Evolutionary conservation across 768 basidiomycete genomes (phyloP), one percentile per base, ranked within the genome.

Genomic region (Hebeloma cylindrosporum): DNA sequence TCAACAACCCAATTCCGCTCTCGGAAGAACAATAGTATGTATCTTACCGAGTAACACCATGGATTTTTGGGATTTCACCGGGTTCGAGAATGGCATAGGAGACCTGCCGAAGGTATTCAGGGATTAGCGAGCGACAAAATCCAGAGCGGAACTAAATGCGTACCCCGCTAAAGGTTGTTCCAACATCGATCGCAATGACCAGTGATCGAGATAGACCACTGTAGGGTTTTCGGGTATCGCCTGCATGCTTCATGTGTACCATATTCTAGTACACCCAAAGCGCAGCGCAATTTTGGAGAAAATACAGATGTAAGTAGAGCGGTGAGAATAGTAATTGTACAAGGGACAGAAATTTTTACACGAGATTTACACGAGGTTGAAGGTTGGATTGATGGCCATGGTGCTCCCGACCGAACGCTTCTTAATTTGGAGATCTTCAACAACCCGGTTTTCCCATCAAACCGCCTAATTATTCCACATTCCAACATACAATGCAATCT

Each of bases 51-150:
- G 88, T 89, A 42, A 90, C 85, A 27, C 87, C 85, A 51, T 85
- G 74, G 16, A 90, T 89, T 60, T 87, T 85, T 4, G 88, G 87
- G 11, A 89, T 77, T 59, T 89, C 85, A 6, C 82, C 82, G 8
- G 88, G 88, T 53, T 88, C 85, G 25, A 90, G 78, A 47, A 90
- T 85, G 1, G 87, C 84, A 61, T 90, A 90, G 25, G 88, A 90
- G 2, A 84, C 75, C 74, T 76, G 43, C 30, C 43, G 29, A 43
- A 50, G 42, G 30, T 6, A 29, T 35, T 10, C 6, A 23, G 47
- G 31, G 45, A 29, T 34, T 27, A 11, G 45, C 47, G 40, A 47
- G 39, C 40, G 40, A 23, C 46, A 17, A 35, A 11, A 41, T 23
- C 40, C 35, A 37, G 44, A 36, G 22, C 25, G 17, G 21, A 45